phyloP scores from a whole-genome alignment of 2,329 filamentous ascomycete genomes.

The Ustilaginoidea virens region DNA sequence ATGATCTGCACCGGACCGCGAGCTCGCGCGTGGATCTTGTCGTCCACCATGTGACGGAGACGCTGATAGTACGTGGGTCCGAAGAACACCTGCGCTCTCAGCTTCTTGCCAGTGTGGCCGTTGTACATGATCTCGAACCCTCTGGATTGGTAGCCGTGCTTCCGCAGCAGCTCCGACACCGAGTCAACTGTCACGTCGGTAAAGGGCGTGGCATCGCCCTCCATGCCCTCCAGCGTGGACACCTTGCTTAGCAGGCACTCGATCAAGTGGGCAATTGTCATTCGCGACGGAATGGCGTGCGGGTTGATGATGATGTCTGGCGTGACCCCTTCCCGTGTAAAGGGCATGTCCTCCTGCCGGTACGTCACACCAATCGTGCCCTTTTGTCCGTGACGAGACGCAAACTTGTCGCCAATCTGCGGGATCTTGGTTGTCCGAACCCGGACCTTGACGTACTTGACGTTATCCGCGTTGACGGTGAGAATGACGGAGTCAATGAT shows the following conservation, averaged over 20 bases:
- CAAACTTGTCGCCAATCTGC: constrained; percentile 98
- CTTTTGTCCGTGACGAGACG: constrained; percentile 97
- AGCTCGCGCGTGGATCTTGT: constrained; percentile 99
- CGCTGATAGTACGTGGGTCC: constrained; percentile 98
- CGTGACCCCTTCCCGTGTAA: constrained; percentile 77
- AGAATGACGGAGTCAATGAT: constrained; percentile 89
- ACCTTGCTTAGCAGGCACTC: constrained; percentile 97
- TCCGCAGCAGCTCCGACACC: constrained; percentile 70
- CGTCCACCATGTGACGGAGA: constrained; percentile 97
- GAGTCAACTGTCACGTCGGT: constrained; percentile 95
- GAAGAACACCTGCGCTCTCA: constrained; percentile 89
- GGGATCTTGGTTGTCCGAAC: constrained; percentile 96
- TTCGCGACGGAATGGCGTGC: constrained; percentile 97
- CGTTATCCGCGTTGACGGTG: constrained; percentile 85
- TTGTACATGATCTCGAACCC: constrained; percentile 99
- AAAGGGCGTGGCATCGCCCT: constrained; percentile 95
- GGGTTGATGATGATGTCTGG: constrained; percentile 98
- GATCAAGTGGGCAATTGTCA: constrained; percentile 99
- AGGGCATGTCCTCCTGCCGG: constrained; percentile 97
- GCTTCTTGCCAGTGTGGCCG: constrained; percentile 87
- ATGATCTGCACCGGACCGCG: constrained; percentile 94
- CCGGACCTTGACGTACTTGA: constrained; percentile 93
- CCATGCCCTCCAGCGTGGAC: constrained; percentile 78
- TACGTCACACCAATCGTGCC: constrained; percentile 98
- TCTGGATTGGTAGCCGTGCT: constrained; percentile 89